Evolutionary conservation across 129 eudicot genomes (phyloP).

Genomic region (Artemisia annua): DNA sequence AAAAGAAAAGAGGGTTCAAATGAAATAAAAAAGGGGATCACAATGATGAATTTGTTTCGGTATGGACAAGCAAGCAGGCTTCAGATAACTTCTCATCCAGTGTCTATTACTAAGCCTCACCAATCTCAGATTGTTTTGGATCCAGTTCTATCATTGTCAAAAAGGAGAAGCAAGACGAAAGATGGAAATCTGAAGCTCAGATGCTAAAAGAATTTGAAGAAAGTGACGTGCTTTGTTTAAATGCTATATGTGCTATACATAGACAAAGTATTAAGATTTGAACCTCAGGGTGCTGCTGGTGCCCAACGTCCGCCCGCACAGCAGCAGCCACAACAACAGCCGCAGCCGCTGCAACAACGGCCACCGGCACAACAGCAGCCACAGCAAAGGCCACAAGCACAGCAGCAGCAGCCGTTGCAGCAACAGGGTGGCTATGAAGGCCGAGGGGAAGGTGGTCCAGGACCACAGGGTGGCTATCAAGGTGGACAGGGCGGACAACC

Average conservation of each 20-base stretch:
- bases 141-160: neutral
- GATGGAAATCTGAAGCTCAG: neutral
- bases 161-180: neutral
- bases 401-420: too few species aligned
- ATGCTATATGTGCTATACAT: neutral
- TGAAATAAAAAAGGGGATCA: neutral
- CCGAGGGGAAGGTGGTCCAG: too few species aligned
- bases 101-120: neutral
- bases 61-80: neutral
- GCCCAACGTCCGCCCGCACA: neutral
- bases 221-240: neutral
- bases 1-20: too few species aligned
- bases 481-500: too few species aligned
- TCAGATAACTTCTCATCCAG: neutral
- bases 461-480: too few species aligned
- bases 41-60: neutral
- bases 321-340: too few species aligned
- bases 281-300: too few species aligned
- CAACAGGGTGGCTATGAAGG: too few species aligned
- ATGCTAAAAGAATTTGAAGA: neutral
- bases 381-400: too few species aligned
- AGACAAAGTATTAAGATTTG: neutral
- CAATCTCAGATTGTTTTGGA: too few species aligned
- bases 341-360: too few species aligned
- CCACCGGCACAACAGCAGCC: too few species aligned